Conservation (phyloP, 306 rosid species). For the Gastrolobium villosum region DNA sequence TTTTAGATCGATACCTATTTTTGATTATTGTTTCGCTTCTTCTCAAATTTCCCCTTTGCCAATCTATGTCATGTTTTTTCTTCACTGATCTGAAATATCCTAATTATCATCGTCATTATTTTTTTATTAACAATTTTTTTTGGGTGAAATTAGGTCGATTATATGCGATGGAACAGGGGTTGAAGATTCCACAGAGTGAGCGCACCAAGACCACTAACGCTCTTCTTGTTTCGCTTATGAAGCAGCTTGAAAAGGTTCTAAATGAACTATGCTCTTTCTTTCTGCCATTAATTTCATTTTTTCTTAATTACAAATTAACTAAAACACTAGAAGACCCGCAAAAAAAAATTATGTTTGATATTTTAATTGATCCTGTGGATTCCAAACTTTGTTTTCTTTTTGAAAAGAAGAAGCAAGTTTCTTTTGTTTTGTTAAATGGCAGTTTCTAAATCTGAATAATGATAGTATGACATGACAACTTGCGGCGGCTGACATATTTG, state of each 20-base stretch:
- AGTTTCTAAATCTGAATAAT: conserved; percentile 19
- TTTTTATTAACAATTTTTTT: background rate
- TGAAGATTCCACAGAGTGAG: conserved; percentile 86
- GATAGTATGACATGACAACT: background rate
- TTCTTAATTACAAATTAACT: conserved; percentile 23
- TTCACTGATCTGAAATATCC: background rate
- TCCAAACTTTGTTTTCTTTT: background rate
- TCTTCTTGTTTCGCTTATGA: conserved; percentile 94
- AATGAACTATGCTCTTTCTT: background rate
- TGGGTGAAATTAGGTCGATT: conserved; percentile 75
- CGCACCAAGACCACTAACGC: conserved; percentile 96
- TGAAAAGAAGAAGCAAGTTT: background rate
- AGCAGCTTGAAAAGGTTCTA: conserved; percentile 93
- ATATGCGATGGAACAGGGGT: conserved; percentile 96
- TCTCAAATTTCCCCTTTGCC: background rate
- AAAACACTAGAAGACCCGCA: background rate
- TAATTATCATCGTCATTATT: background rate
- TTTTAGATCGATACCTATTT: conserved; percentile 33
- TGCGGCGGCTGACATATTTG: conserved; percentile 31
- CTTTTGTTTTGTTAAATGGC: background rate
- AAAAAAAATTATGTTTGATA: background rate
- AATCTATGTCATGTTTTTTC: background rate
- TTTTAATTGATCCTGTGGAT: conserved; percentile 11
- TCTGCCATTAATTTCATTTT: background rate
- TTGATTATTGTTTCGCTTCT: conserved; percentile 15